Base-by-base conservation (phyloP, 176 grass and related monocot species). In the Saccharum officinarum region DNA sequence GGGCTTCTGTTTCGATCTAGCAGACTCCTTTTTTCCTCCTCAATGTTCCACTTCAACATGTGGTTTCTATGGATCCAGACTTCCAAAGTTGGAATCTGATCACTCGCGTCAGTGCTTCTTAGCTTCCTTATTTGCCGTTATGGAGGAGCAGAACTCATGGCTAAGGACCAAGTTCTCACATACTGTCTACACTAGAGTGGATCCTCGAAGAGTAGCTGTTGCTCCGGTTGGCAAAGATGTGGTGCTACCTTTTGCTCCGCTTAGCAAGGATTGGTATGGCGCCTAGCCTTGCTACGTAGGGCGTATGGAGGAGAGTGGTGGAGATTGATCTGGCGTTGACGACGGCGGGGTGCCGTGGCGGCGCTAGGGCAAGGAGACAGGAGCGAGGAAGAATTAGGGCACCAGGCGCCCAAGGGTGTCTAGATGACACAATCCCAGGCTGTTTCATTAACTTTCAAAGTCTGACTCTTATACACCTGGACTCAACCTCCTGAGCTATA, bases 61-160 rank as follows among this genome's bases (percentile, higher is more conserved):
- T 75, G 80, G 67, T 86, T 50, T 30, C 63, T 86, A 6, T 55
- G 81, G 34, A 74, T 86, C 40, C 84, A 83, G 59, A 71, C 46
- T 45, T 92, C 74, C 63, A 76, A 86, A 69, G 83, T 86, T 31
- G 83, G 87, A 54, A 83, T 89, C 73, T 89, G 83, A 89, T 54
- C 37, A 17, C 41, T n/a, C 83, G 10, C 7, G 23, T 10, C 68
- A n/a, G 68, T 3, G 36, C 75, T 59, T 84, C 38, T 60, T 57
- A n/a, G 38, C 60, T 71, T 84, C 36, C 37, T 63, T 63, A 9
- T 28, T 77, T 67, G 33, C 3, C 2, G 42, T 25, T 2, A 95
- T 95, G 93, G 93, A 88, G 65, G 40, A 88, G 16, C 76, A 92
- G 33, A 74, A 41, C 69, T 91, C 90, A 18, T 92, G 88, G 93